Percentiles rank a stretch among this genome's conserved stretches.
These are phyloP conservation scores for Salvia splendens DNA, from an alignment of 257 asterid genomes.

Conservation along the genomic window DNA sequence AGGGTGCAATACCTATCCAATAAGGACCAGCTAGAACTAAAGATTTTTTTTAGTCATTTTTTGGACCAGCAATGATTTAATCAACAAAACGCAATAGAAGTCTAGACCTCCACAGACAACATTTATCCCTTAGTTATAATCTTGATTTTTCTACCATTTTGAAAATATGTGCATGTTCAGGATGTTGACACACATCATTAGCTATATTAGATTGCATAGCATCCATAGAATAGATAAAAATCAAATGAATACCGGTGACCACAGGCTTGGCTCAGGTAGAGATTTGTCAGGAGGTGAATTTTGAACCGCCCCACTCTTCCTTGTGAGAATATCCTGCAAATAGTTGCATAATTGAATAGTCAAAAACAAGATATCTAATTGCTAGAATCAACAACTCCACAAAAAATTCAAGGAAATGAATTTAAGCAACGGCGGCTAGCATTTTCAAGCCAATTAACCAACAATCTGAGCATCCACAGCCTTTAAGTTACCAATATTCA, in stretches of 20 bases:
- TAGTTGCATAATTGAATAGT: conserved; percentile 28
- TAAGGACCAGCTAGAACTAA: neutral
- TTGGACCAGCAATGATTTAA: neutral
- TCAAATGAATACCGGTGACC: conserved; percentile 87
- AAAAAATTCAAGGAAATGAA: neutral
- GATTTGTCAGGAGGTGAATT: conserved; percentile 89
- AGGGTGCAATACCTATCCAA: neutral
- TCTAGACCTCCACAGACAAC: neutral
- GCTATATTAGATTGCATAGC: conserved; percentile 15
- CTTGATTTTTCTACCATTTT: conserved; percentile 8
- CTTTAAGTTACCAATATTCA: conserved; percentile 23
- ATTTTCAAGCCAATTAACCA: conserved; percentile 15
- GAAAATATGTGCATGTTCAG: neutral
- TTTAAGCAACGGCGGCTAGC: neutral
- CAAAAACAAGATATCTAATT: conserved; percentile 5
- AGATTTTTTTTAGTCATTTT: neutral
- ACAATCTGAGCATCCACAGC: conserved; percentile 10
- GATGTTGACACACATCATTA: neutral
- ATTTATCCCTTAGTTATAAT: neutral
- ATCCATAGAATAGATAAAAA: conserved; percentile 29
- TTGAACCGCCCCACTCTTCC: conserved; percentile 88
- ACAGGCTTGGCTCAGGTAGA: conserved; percentile 87
- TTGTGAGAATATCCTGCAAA: conserved; percentile 75
- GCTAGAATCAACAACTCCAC: conserved; percentile 26
- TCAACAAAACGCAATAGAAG: neutral